These are phyloP conservation scores for Tremellales sp. DNA, from an alignment of 1,284 basidiomycete species.

Conservation along the genomic window DNA sequence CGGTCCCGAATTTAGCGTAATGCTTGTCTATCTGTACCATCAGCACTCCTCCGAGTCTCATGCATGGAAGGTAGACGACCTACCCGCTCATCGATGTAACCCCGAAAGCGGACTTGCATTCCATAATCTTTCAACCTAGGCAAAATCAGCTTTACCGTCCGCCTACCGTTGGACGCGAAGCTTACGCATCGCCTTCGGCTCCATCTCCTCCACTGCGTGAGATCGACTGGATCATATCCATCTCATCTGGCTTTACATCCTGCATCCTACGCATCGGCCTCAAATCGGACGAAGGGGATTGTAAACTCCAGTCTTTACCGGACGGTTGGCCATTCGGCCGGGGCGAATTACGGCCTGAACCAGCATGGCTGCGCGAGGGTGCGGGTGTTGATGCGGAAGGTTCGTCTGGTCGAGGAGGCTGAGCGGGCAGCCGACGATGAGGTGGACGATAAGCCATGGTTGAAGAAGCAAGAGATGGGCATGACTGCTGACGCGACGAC, in stretches of 20 bases:
- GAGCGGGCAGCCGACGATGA: slow-evolving; percentile 8
- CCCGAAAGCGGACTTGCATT: slow-evolving; percentile 36
- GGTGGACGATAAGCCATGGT: slow-evolving; percentile 7
- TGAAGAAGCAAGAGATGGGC: background rate
- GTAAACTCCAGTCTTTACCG: no score
- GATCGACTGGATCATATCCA: slow-evolving; percentile 40
- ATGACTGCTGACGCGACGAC: no score
- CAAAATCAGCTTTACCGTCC: background rate
- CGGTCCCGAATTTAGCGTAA: slow-evolving; percentile 17
- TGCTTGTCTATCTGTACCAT: slow-evolving; percentile 28
- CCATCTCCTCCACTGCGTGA: slow-evolving; percentile 42
- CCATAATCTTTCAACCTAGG: slow-evolving; percentile 40
- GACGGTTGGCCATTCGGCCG: no score
- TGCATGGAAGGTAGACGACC: slow-evolving; percentile 3
- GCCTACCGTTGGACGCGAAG: background rate
- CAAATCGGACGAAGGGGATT: no score
- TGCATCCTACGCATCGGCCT: background rate
- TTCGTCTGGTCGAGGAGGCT: no score
- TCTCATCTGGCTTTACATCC: slow-evolving; percentile 16
- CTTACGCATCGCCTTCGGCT: slow-evolving; percentile 44
- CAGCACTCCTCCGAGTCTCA: background rate
- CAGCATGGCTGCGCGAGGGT: no score
- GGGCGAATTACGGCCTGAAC: no score
- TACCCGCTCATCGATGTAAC: slow-evolving; percentile 42
- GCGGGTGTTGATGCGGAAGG: no score